phyloP scores from a whole-genome alignment of 306 rosid species.

The Quercus mongolica region DNA sequence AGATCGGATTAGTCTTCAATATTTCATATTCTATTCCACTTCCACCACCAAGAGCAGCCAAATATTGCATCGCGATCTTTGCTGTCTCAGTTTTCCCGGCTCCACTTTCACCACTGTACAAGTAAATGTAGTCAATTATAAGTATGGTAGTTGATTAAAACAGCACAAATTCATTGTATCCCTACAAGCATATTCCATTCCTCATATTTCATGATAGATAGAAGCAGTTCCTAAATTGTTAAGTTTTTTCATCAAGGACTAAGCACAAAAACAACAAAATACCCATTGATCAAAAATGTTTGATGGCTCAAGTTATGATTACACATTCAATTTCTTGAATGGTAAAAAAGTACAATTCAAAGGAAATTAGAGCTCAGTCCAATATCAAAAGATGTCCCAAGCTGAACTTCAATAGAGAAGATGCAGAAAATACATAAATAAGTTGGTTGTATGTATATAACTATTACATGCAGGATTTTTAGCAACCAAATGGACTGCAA shows the following conservation, averaged over 20 bases:
- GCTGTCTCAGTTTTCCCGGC: slow-evolving; percentile 99
- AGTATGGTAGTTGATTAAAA: background rate
- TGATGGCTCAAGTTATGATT: background rate
- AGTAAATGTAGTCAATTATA: slow-evolving; percentile 4
- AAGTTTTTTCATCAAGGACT: background rate
- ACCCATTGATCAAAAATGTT: background rate
- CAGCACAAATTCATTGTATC: background rate
- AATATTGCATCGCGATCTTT: slow-evolving; percentile 96
- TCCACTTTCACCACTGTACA: slow-evolving; percentile 94
- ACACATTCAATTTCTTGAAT: background rate
- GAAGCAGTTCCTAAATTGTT: background rate
- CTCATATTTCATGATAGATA: background rate
- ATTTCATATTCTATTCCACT: slow-evolving; percentile 96
- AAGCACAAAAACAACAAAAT: background rate
- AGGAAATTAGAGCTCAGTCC: background rate
- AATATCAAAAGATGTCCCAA: background rate
- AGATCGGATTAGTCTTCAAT: slow-evolving; percentile 93
- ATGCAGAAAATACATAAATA: background rate
- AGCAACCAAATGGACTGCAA: background rate
- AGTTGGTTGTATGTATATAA: background rate
- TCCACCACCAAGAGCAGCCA: slow-evolving; percentile 98
- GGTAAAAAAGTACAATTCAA: background rate
- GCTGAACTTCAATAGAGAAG: background rate
- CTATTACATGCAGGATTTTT: background rate
- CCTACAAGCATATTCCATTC: background rate